Conservation (phyloP, 345 rosid species). For the Mercurialis annua region DNA sequence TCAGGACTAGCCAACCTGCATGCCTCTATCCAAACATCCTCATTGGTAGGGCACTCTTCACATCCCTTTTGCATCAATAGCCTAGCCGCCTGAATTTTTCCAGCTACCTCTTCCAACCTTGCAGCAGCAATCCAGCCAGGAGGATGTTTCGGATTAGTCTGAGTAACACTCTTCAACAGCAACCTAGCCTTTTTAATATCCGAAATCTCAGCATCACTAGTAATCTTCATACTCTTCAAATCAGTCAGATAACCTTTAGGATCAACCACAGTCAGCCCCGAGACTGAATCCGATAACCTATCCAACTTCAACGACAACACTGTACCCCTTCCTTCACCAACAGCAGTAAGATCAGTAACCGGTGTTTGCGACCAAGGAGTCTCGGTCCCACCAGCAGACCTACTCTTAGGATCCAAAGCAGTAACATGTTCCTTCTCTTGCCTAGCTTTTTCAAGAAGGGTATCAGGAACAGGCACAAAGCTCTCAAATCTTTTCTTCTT, state of each 20-base stretch:
- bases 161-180: conserved; percentile 78
- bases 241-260: conserved; percentile 92
- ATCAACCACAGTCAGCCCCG: conserved; percentile 87
- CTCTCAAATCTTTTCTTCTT: conserved; percentile 94
- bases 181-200: conserved; percentile 92
- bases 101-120: conserved; percentile 94
- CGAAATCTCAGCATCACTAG: conserved; percentile 89
- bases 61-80: conserved; percentile 79
- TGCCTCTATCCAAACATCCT: conserved; percentile 94
- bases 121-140: conserved; percentile 98
- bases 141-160: conserved; percentile 86
- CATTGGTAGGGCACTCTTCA: conserved; percentile 86
- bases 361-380: conserved; percentile 91
- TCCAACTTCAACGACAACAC: conserved; percentile 86
- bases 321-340: conserved; percentile 95
- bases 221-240: conserved; percentile 89
- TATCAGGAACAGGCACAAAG: conserved; percentile 84
- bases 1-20: conserved; percentile 82
- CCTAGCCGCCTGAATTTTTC: conserved; percentile 80
- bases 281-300: conserved; percentile 80
- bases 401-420: conserved; percentile 89
- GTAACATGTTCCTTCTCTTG: conserved; percentile 91
- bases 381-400: conserved; percentile 75
- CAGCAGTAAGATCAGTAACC: conserved; percentile 84
- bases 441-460: conserved; percentile 89